phyloP scores from a whole-genome alignment of 257 asterid species.

The Apocynum venetum region DNA sequence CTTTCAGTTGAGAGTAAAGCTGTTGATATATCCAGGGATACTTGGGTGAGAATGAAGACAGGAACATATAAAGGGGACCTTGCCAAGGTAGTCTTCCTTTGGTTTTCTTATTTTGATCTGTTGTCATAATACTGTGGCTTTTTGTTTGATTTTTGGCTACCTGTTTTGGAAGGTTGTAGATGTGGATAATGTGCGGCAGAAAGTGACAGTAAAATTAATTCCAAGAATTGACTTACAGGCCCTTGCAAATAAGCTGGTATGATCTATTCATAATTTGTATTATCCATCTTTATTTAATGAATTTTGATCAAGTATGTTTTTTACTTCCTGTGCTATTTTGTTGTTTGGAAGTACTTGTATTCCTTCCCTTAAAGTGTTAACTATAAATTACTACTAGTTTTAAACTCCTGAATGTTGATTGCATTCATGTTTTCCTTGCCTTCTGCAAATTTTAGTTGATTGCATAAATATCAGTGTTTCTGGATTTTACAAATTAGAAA shows the following conservation, averaged over 20 bases:
- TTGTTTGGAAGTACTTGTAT: background rate
- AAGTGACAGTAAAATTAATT: conserved; percentile 79
- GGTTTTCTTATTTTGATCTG: background rate
- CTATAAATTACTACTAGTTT: too few relatives aligned
- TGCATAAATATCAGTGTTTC: background rate
- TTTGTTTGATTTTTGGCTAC: conserved; percentile 10
- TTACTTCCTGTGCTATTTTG: background rate
- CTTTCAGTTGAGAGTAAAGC: conserved; percentile 96
- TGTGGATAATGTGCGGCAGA: conserved; percentile 87
- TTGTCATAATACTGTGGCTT: background rate
- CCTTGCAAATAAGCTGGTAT: conserved; percentile 76
- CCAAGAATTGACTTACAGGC: conserved; percentile 95
- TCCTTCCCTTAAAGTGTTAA: background rate
- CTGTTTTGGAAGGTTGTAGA: conserved; percentile 67
- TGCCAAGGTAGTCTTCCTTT: conserved; percentile 52
- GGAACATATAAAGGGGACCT: conserved; percentile 95
- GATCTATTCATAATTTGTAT: conserved; percentile 14
- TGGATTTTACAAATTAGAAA: background rate
- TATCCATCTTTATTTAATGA: background rate
- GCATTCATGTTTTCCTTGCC: too few relatives aligned
- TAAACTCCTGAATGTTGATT: too few relatives aligned
- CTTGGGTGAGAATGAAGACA: conserved; percentile 96
- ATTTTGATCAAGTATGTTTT: background rate
- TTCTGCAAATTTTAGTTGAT: too few relatives aligned
- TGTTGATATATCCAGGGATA: conserved; percentile 76